A percentile compares a stretch with the other conserved stretches of the same genome.
Evolutionary conservation across 768 basidiomycete genomes (phyloP).

Genomic region (Phanerochaete carnosa): DNA sequence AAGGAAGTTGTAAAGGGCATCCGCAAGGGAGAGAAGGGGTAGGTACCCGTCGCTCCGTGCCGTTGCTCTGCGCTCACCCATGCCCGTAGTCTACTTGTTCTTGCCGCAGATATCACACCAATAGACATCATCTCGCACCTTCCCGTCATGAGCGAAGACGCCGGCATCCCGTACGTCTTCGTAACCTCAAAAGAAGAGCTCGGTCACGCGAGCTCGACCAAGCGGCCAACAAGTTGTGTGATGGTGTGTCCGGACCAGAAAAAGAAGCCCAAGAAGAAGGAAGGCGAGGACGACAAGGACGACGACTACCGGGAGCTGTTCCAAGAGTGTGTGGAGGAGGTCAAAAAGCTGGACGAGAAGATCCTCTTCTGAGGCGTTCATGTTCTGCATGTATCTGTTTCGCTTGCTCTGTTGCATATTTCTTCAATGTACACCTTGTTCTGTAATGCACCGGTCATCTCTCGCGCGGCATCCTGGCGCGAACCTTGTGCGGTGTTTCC

Average conservation of each 20-base stretch:
- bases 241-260: constrained; percentile 87
- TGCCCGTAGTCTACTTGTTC: constrained; percentile 67
- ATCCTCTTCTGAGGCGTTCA: constrained; percentile 54
- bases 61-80: no score
- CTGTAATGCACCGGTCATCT: constrained; percentile 9
- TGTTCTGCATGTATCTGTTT: neutral
- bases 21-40: constrained; percentile 97
- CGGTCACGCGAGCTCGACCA: constrained; percentile 92
- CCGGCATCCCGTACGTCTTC: constrained; percentile 86
- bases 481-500: neutral
- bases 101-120: constrained; percentile 96
- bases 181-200: constrained; percentile 93
- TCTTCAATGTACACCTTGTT: constrained; percentile 11
- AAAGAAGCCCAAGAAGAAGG: constrained; percentile 62
- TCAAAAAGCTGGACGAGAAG: constrained; percentile 72
- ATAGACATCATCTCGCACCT: constrained; percentile 98
- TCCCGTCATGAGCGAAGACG: constrained; percentile 92
- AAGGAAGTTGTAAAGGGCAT: constrained; percentile 99
- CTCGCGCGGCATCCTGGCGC: neutral
- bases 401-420: constrained; percentile 10
- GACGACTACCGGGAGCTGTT: constrained; percentile 87
- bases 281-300: constrained; percentile 56
- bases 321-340: constrained; percentile 82
- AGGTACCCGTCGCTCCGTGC: constrained; percentile 24
- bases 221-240: constrained; percentile 97